Evolutionary conservation across 139 green algal species (phyloP).

Genomic region (Astrephomene gubernaculifera): DNA sequence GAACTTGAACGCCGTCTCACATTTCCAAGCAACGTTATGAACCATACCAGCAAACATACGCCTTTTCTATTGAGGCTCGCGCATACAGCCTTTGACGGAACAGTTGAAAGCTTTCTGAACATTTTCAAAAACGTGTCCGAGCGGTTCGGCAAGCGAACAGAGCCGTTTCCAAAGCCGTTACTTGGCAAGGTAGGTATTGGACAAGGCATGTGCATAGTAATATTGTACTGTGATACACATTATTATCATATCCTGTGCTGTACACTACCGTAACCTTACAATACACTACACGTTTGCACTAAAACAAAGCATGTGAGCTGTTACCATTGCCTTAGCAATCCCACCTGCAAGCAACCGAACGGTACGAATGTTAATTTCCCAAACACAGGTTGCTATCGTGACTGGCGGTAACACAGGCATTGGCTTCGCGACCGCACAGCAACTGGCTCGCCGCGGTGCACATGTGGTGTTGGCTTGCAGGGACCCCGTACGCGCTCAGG

Average conservation of each 20-base stretch:
- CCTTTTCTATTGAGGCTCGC: background rate
- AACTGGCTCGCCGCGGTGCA: conserved; percentile 49
- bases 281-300: background rate
- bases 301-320: background rate
- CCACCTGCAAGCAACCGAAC: conserved; percentile 63
- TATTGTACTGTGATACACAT: background rate
- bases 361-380: conserved; percentile 57
- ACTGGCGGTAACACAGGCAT: conserved; percentile 72
- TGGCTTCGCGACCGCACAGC: conserved; percentile 59
- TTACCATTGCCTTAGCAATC: conserved; percentile 32
- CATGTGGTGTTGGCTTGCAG: conserved; percentile 62
- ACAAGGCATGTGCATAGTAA: too few species aligned
- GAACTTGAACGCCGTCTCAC: too few species aligned
- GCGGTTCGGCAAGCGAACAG: background rate
- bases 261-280: too few species aligned
- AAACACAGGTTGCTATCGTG: conserved; percentile 63
- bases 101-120: conserved; percentile 16
- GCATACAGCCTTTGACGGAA: conserved; percentile 5
- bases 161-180: background rate
- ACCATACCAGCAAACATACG: too few species aligned
- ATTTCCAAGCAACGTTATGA: too few species aligned
- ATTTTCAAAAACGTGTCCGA: background rate
- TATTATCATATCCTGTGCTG: background rate
- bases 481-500: conserved; percentile 6
- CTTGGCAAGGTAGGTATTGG: conserved; percentile 6